Evolutionary conservation across 2,329 filamentous ascomycete species (phyloP).

Genomic region (Alternaria sp.): DNA sequence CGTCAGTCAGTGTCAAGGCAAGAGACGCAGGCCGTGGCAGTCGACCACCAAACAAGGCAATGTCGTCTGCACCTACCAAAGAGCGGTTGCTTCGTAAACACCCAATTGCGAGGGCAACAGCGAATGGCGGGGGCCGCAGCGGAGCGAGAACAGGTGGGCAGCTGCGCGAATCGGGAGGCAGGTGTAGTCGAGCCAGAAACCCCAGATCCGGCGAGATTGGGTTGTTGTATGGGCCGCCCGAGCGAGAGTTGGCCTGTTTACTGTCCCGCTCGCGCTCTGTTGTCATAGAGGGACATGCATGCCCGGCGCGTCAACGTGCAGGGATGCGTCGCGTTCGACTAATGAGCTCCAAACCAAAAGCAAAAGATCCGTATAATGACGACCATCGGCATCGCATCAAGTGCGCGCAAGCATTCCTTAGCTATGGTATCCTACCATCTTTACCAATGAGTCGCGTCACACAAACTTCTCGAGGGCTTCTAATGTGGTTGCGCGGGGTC

Average conservation of each 20-base stretch:
- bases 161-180: background rate
- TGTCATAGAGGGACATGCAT: slow-evolving; percentile 26
- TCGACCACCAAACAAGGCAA: background rate
- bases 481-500: slow-evolving; percentile 1
- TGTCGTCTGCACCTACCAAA: slow-evolving; percentile 7
- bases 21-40: background rate
- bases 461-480: background rate
- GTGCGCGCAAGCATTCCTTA: background rate
- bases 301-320: slow-evolving; percentile 25
- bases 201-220: background rate
- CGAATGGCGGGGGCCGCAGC: slow-evolving; percentile 12
- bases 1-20: background rate
- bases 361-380: background rate
- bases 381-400: background rate
- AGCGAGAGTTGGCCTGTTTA: slow-evolving; percentile 11
- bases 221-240: background rate
- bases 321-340: slow-evolving; percentile 18
- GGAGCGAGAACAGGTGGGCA: background rate
- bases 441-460: slow-evolving; percentile 1
- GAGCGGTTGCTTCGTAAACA: slow-evolving; percentile 24
- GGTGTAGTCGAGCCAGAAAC: background rate
- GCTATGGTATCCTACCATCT: background rate
- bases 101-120: slow-evolving; percentile 23
- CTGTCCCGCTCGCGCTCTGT: slow-evolving; percentile 17
- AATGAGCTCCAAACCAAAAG: slow-evolving; percentile 4